Evolutionary conservation across 169 alveolate genomes (phyloP).

Genomic region (Plasmodium billcollinsi): DNA sequence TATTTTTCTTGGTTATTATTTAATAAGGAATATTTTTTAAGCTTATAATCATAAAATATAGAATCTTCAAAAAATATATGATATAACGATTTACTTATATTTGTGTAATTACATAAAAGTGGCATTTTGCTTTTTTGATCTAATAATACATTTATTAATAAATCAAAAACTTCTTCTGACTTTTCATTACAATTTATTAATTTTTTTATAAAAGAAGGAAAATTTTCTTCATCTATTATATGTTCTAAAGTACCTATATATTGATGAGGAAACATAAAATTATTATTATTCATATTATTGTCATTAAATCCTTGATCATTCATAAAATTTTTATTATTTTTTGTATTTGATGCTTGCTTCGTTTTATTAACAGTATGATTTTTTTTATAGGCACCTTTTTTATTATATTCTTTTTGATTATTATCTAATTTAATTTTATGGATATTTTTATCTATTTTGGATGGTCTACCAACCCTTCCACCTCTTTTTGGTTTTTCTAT

Average conservation of each 20-base stretch:
- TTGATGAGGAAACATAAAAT: background rate
- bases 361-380: background rate
- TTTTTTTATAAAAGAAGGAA: slow-evolving; percentile 27
- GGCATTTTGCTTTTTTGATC: slow-evolving; percentile 13
- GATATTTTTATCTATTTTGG: background rate
- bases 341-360: slow-evolving; percentile 8
- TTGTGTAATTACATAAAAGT: slow-evolving; percentile 34
- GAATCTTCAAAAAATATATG: slow-evolving; percentile 30
- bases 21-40: background rate
- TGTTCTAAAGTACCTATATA: slow-evolving; percentile 22
- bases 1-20: background rate
- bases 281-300: background rate
- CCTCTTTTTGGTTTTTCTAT: slow-evolving; percentile 22
- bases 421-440: too few species aligned
- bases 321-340: slow-evolving; percentile 31
- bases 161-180: slow-evolving; percentile 55
- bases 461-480: slow-evolving; percentile 72
- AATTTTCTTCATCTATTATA: slow-evolving; percentile 52
- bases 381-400: slow-evolving; percentile 7
- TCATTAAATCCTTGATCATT: background rate
- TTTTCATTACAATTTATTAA: slow-evolving; percentile 46
- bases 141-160: slow-evolving; percentile 19
- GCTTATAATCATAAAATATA: slow-evolving; percentile 4
- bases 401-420: too few species aligned
- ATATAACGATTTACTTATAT: slow-evolving; percentile 40